Percentiles rank a stretch among this genome's conserved stretches.
phyloP scores from a whole-genome alignment of 1,139 yeast species.

The Taphrina wiesneri region DNA sequence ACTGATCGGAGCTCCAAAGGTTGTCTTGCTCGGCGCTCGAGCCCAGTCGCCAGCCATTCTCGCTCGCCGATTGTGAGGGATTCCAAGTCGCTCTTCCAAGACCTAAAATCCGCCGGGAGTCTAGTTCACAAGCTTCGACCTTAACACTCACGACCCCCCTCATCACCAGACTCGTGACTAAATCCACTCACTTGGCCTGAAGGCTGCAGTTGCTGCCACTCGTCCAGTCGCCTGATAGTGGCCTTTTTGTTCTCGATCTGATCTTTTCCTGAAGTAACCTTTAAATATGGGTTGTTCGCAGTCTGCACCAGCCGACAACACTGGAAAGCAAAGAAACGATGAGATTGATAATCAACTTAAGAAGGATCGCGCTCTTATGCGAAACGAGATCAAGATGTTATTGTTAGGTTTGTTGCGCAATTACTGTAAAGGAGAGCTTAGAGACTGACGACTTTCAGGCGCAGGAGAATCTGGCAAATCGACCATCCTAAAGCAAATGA shows the following conservation, averaged over 20 bases:
- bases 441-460: background rate
- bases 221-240: background rate
- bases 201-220: background rate
- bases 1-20: background rate
- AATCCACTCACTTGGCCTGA: background rate
- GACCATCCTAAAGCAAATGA: slow-evolving; percentile 91
- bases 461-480: slow-evolving; percentile 98
- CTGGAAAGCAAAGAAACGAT: slow-evolving; percentile 53
- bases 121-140: background rate
- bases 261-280: background rate
- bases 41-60: slow-evolving; percentile 3
- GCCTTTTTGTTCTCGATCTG: background rate
- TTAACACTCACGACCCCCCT: background rate
- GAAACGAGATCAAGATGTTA: slow-evolving; percentile 44
- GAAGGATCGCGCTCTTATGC: slow-evolving; percentile 55
- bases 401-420: slow-evolving; percentile 35
- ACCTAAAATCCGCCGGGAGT: background rate
- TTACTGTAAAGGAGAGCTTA: background rate
- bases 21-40: background rate
- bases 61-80: background rate
- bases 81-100: slow-evolving; percentile 1
- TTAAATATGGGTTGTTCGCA: slow-evolving; percentile 28
- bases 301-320: slow-evolving; percentile 43
- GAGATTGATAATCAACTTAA: slow-evolving; percentile 67
- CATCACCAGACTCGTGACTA: background rate